Conservation (phyloP, 306 rosid species). For the Gynostemma pentaphyllum region DNA sequence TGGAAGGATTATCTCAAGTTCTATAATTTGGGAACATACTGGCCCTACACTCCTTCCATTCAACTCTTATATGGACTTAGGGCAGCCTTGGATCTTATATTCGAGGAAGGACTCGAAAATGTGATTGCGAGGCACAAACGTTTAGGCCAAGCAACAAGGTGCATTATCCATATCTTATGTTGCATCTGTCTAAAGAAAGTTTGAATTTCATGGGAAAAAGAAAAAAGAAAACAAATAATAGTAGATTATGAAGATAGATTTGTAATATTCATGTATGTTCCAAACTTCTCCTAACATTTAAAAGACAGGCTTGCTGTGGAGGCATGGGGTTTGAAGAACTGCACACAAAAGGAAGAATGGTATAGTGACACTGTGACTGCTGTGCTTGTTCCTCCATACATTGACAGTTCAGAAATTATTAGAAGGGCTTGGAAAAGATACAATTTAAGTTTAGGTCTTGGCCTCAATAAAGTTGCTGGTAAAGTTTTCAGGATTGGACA, state of each 20-base stretch:
- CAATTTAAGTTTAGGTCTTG: constrained; percentile 92
- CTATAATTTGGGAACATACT: constrained; percentile 79
- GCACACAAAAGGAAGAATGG: constrained; percentile 96
- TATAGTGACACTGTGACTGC: constrained; percentile 90
- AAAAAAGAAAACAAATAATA: background rate
- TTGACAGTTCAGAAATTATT: constrained; percentile 79
- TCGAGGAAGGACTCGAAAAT: constrained; percentile 96
- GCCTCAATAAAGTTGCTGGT: constrained; percentile 92
- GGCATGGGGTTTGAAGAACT: constrained; percentile 99
- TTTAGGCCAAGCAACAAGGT: constrained; percentile 88
- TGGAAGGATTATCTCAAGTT: constrained; percentile 93
- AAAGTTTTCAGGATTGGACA: constrained; percentile 99
- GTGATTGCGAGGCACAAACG: constrained; percentile 79
- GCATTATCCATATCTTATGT: background rate
- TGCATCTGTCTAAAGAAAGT: constrained; percentile 8
- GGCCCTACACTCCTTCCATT: constrained; percentile 99
- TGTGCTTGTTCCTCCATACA: constrained; percentile 74
- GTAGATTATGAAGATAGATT: background rate
- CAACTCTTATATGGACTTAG: constrained; percentile 80
- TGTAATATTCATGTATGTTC: background rate
- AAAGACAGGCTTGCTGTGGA: constrained; percentile 78
- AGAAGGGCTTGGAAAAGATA: constrained; percentile 88
- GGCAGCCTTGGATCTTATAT: constrained; percentile 72
- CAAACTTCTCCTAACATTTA: background rate
- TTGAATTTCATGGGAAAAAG: no score